These are phyloP conservation scores for Yamadazyma olivae DNA, from an alignment of 805 yeast species.

Conservation along the genomic window DNA sequence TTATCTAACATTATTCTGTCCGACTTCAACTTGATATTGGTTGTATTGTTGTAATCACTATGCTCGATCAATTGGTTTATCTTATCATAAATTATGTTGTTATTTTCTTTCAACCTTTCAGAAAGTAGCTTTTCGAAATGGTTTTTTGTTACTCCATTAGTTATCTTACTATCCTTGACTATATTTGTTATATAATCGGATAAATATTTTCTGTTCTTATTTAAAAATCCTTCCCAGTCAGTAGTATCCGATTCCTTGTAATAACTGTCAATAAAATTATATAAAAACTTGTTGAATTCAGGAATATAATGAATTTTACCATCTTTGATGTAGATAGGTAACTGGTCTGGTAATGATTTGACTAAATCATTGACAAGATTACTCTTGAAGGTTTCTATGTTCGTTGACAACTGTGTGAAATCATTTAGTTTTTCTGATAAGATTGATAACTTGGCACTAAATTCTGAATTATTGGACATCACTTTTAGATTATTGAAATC, in stretches of 20 bases:
- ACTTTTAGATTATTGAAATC: background rate
- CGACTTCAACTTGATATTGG: conserved; percentile 6
- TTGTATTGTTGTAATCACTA: conserved; percentile 8
- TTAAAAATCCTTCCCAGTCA: conserved; percentile 24
- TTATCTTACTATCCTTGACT: conserved; percentile 6
- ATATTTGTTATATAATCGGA: conserved; percentile 13
- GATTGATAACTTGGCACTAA: conserved; percentile 6
- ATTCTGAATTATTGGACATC: conserved; percentile 8
- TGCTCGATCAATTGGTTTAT: conserved; percentile 25
- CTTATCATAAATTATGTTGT: conserved; percentile 19
- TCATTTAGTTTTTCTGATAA: conserved; percentile 7
- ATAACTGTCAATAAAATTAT: conserved; percentile 29
- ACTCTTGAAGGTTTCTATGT: conserved; percentile 7
- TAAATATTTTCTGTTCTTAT: conserved; percentile 17
- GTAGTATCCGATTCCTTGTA: conserved; percentile 6
- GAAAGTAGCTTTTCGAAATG: conserved; percentile 21
- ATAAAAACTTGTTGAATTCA: conserved; percentile 35
- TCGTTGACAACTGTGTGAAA: conserved; percentile 6
- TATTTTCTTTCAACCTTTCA: conserved; percentile 20
- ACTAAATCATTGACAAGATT: conserved; percentile 9
- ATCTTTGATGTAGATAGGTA: conserved; percentile 29
- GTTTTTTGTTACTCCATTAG: conserved; percentile 16
- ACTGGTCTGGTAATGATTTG: conserved; percentile 23
- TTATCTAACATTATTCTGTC: conserved; percentile 25
- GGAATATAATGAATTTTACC: conserved; percentile 36